phyloP scores from a whole-genome alignment of 2,329 filamentous ascomycete genomes.

The Aspergillus pseudoviridinutans region DNA sequence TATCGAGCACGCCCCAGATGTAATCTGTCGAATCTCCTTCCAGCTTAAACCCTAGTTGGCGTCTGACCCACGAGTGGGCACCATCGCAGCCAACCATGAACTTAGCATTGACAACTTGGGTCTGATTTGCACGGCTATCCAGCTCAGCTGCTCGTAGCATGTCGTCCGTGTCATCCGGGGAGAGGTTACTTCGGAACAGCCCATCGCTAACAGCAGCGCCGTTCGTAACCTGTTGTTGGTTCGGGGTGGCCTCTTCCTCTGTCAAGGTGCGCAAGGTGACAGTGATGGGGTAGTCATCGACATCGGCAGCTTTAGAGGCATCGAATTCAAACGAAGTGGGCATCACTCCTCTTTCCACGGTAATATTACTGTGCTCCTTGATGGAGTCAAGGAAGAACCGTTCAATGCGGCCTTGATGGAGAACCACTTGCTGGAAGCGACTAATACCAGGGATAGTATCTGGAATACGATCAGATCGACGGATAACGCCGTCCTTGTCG shows the following conservation, averaged over 20 bases:
- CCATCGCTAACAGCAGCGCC: constrained; percentile 44
- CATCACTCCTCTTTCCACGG: constrained; percentile 58
- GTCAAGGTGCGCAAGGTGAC: constrained; percentile 56
- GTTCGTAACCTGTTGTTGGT: constrained; percentile 36
- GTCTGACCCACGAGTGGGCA: constrained; percentile 62
- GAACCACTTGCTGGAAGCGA: constrained; percentile 61
- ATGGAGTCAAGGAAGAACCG: constrained; percentile 62
- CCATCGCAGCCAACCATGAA: constrained; percentile 68
- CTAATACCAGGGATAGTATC: constrained; percentile 61
- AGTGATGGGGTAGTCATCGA: constrained; percentile 56
- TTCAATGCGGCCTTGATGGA: constrained; percentile 70
- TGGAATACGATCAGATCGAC: constrained; percentile 56
- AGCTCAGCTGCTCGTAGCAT: constrained; percentile 31
- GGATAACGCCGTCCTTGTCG: constrained; percentile 53
- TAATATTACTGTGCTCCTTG: constrained; percentile 51
- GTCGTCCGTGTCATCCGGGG: constrained; percentile 55
- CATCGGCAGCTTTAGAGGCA: constrained; percentile 44
- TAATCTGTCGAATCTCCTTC: constrained; percentile 51
- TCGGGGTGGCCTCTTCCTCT: constrained; percentile 55
- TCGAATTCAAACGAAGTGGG: constrained; percentile 56
- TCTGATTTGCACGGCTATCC: constrained; percentile 23
- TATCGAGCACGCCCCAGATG: constrained; percentile 48
- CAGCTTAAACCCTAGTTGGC: constrained; percentile 54
- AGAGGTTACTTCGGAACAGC: constrained; percentile 57
- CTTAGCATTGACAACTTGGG: constrained; percentile 48